Percentiles rank a stretch among this genome's conserved stretches.
phyloP scores from a whole-genome alignment of 2,329 filamentous ascomycete species.

The Neofusicoccum umdonicola region DNA sequence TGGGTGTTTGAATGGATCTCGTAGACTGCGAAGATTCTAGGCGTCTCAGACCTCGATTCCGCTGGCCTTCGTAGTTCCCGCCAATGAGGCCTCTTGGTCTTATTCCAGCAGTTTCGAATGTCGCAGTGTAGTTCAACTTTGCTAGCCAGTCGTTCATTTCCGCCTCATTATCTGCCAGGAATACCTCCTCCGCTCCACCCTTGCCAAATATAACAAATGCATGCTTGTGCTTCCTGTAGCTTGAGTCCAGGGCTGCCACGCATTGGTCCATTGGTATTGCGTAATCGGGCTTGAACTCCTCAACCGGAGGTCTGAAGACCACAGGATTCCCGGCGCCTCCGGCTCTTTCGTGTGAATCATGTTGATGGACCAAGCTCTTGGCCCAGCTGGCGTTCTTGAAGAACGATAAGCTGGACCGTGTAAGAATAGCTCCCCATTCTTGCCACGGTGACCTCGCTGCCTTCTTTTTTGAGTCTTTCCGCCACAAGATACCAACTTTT shows the following conservation, averaged over 20 bases:
- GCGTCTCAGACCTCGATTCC: conserved; percentile 67
- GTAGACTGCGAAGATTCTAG: conserved; percentile 58
- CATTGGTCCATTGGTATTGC: conserved; percentile 92
- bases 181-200: conserved; percentile 76
- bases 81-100: conserved; percentile 85
- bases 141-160: conserved; percentile 97
- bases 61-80: conserved; percentile 80
- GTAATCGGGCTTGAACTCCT: conserved; percentile 90
- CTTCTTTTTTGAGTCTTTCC: conserved; percentile 90
- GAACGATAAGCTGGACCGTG: conserved; percentile 94
- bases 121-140: conserved; percentile 93
- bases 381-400: conserved; percentile 93
- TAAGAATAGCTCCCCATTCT: conserved; percentile 96
- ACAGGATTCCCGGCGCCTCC: conserved; percentile 74
- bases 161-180: conserved; percentile 83
- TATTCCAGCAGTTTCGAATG: conserved; percentile 88
- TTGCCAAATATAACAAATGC: conserved; percentile 89
- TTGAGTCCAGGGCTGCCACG: conserved; percentile 80
- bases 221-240: conserved; percentile 93
- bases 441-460: conserved; percentile 96
- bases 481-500: conserved; percentile 91
- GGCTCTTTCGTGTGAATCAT: conserved; percentile 76
- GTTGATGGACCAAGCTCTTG: conserved; percentile 84
- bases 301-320: conserved; percentile 84
- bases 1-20: conserved; percentile 66